Percentiles rank a stretch among this genome's conserved stretches.
Evolutionary conservation across 306 rosid species (phyloP).

Genomic region (Casuarina equisetifolia): DNA sequence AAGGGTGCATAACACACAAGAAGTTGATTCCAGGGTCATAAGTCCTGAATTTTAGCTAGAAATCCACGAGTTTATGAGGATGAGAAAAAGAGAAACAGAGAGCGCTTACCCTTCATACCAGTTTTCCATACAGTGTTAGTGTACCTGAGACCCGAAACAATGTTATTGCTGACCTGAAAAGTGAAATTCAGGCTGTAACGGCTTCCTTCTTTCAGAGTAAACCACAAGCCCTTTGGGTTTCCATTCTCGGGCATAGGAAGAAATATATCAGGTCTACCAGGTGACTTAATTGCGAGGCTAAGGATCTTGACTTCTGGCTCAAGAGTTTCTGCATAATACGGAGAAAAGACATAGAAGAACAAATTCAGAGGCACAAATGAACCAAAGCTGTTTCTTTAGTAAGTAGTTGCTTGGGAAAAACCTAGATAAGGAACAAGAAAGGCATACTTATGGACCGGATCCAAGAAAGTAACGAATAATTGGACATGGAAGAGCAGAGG

Average conservation of each 20-base stretch:
- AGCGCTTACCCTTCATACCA: constrained; percentile 63
- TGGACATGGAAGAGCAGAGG: neutral
- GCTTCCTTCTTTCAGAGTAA: constrained; percentile 98
- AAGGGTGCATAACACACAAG: constrained; percentile 26
- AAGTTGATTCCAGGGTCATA: neutral
- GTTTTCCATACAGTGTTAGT: constrained; percentile 92
- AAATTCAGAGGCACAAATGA: neutral
- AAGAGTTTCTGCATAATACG: constrained; percentile 53
- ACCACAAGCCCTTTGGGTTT: constrained; percentile 84
- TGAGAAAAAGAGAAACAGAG: constrained; percentile 10
- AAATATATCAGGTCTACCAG: constrained; percentile 68
- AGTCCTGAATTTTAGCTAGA: neutral
- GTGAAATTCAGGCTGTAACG: constrained; percentile 73
- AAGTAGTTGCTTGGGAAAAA: constrained; percentile 12
- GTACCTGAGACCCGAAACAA: constrained; percentile 95
- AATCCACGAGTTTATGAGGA: neutral
- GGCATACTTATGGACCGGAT: neutral
- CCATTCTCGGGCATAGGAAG: constrained; percentile 78
- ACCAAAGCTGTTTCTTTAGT: neutral
- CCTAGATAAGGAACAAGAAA: neutral
- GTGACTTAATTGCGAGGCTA: constrained; percentile 76
- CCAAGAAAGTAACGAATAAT: neutral
- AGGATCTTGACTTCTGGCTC: constrained; percentile 89
- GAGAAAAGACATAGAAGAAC: constrained; percentile 8
- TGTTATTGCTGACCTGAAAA: constrained; percentile 77